These are phyloP conservation scores for Spatholobus suberectus DNA, from an alignment of 306 rosid species.

Conservation along the genomic window DNA sequence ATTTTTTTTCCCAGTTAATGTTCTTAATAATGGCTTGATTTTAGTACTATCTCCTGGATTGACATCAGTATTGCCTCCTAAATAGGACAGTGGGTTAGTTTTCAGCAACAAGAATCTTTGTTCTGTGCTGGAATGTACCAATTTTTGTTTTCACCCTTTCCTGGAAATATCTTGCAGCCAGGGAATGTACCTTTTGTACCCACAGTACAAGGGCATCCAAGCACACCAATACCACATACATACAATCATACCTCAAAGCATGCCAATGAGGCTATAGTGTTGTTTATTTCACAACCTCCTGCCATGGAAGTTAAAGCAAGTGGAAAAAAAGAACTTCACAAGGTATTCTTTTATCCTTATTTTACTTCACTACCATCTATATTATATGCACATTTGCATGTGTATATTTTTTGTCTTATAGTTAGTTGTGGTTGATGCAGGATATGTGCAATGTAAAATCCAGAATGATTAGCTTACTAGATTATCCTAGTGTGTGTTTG, in stretches of 20 bases:
- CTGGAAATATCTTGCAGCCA: constrained; percentile 64
- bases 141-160: constrained; percentile 41
- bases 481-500: too few relatives aligned
- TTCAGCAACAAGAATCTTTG: too few relatives aligned
- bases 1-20: neutral
- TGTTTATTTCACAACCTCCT: constrained; percentile 59
- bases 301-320: constrained; percentile 54
- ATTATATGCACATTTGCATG: neutral
- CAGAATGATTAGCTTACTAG: too few relatives aligned
- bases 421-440: constrained; percentile 58
- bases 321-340: constrained; percentile 82
- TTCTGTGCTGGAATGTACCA: too few relatives aligned
- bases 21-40: too few relatives aligned
- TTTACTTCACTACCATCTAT: constrained; percentile 27
- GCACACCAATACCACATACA: constrained; percentile 58
- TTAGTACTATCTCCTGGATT: too few relatives aligned
- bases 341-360: constrained; percentile 50
- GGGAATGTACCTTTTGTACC: constrained; percentile 58
- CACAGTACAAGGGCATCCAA: constrained; percentile 58
- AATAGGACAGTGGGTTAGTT: too few relatives aligned
- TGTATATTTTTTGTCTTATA: constrained; percentile 46
- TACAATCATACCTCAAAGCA: constrained; percentile 51
- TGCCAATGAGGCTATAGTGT: constrained; percentile 44
- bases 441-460: constrained; percentile 69
- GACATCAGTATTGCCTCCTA: too few relatives aligned